Evolutionary conservation across 768 basidiomycete species (phyloP).

Genomic region (Coprinellus micaceus): DNA sequence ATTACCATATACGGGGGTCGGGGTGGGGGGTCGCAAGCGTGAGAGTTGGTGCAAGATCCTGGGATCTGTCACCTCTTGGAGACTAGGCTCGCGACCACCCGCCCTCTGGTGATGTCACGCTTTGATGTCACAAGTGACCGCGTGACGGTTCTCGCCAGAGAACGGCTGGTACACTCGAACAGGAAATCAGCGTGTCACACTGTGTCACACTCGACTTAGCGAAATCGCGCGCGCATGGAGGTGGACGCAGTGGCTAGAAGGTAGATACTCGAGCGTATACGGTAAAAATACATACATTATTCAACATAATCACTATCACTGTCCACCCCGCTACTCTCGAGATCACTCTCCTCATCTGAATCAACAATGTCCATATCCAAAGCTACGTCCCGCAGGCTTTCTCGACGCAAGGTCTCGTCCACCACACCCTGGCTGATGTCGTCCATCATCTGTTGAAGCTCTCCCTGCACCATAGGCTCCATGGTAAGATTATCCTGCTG

Average conservation of each 20-base stretch:
- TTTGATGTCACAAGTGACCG: not conserved
- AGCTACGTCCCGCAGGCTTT: not conserved
- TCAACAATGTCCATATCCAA: not conserved
- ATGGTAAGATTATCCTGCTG: not conserved
- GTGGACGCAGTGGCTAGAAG: too few relatives aligned
- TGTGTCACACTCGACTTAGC: constrained; percentile 19
- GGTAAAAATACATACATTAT: not conserved
- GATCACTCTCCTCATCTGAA: not conserved
- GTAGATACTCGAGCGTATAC: too few relatives aligned
- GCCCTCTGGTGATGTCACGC: not conserved
- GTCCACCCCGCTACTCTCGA: not conserved
- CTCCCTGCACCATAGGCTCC: not conserved
- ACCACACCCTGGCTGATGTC: not conserved
- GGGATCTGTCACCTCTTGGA: too few relatives aligned
- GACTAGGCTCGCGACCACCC: constrained; percentile 5
- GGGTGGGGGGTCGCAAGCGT: too few relatives aligned
- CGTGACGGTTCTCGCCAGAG: constrained; percentile 1
- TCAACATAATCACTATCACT: not conserved
- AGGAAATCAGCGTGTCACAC: constrained; percentile 15
- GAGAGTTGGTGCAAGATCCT: too few relatives aligned
- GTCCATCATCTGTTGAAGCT: not conserved
- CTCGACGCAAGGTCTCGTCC: not conserved
- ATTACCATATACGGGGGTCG: too few relatives aligned
- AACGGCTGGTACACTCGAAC: constrained; percentile 16
- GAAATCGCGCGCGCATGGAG: constrained; percentile 2